Conservation (phyloP, 2,329 filamentous ascomycete genomes). For the Penicillium sp. region DNA sequence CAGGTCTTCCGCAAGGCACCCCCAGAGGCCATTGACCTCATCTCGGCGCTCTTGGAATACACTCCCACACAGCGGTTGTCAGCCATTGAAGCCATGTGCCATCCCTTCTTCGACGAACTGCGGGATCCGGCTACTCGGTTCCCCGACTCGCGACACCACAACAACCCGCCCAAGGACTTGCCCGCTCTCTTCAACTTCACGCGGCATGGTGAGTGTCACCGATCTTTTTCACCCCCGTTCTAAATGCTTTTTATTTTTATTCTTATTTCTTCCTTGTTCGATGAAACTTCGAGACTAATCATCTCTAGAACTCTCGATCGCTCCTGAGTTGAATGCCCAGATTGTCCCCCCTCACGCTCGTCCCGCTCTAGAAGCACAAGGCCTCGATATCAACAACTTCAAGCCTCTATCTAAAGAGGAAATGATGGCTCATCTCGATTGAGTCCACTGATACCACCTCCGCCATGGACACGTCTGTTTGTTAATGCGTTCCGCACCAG, state of each 20-base stretch:
- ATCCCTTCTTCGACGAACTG: conserved; percentile 97
- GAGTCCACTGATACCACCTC: conserved; percentile 52
- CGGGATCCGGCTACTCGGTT: conserved; percentile 88
- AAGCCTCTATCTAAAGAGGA: conserved; percentile 88
- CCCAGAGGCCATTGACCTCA: conserved; percentile 88
- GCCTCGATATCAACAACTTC: conserved; percentile 92
- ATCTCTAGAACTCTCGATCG: conserved; percentile 86
- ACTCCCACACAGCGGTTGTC: conserved; percentile 94
- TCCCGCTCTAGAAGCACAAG: conserved; percentile 71
- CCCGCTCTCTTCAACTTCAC: conserved; percentile 92
- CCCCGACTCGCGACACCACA: conserved; percentile 90
- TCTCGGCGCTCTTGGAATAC: conserved; percentile 91
- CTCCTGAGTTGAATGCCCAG: conserved; percentile 80
- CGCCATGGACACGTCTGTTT: conserved; percentile 45
- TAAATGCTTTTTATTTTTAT: background rate
- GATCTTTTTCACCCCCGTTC: background rate
- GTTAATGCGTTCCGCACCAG: conserved; percentile 39
- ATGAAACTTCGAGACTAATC: conserved; percentile 14
- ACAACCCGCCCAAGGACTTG: conserved; percentile 76
- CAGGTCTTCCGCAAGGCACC: conserved; percentile 96
- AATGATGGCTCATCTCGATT: conserved; percentile 98
- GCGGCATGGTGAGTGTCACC: conserved; percentile 74
- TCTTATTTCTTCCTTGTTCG: background rate
- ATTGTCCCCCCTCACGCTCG: conserved; percentile 84
- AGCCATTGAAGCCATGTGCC: conserved; percentile 94